A percentile compares a stretch with the other conserved stretches of the same genome.
phyloP scores from a whole-genome alignment of 1,284 basidiomycete genomes.

The Abortiporus biennis region DNA sequence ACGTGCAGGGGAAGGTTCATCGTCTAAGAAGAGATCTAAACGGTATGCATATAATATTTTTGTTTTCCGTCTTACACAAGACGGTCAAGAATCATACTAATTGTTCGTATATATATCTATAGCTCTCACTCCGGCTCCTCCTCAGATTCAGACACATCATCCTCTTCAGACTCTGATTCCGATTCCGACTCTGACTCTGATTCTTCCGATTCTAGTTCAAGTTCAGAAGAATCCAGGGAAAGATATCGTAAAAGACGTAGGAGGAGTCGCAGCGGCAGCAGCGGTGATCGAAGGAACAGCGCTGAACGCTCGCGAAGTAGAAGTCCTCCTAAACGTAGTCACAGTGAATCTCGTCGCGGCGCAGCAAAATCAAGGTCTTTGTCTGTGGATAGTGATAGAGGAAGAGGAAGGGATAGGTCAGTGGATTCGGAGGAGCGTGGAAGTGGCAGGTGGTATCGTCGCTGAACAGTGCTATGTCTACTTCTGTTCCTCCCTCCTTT shows the following conservation, averaged over 20 bases:
- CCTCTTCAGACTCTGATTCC: conserved; percentile 34
- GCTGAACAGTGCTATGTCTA: no score
- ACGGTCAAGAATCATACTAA: neutral
- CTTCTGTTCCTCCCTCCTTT: no score
- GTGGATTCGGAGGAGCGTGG: no score
- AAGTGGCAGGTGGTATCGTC: no score
- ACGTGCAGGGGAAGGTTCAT: conserved; percentile 39
- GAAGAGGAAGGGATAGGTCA: no score
- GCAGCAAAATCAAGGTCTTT: no score
- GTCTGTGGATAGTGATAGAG: no score
- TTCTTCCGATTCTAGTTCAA: conserved; percentile 37
- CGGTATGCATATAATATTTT: conserved; percentile 36
- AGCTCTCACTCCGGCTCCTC: conserved; percentile 18
- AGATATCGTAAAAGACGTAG: conserved; percentile 39
- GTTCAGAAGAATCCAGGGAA: conserved; percentile 30
- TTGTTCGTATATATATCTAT: no score
- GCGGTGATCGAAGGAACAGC: no score
- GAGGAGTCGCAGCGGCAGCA: no score
- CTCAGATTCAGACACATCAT: conserved; percentile 6
- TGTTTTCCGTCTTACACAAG: conserved; percentile 12
- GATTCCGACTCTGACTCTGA: conserved; percentile 28
- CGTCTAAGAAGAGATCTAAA: conserved; percentile 43
- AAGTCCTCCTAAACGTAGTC: conserved; percentile 17
- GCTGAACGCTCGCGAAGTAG: conserved; percentile 29
- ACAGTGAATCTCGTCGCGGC: no score